Evolutionary conservation across 179 eudicot genomes (phyloP).

Genomic region (Silene coronaria): DNA sequence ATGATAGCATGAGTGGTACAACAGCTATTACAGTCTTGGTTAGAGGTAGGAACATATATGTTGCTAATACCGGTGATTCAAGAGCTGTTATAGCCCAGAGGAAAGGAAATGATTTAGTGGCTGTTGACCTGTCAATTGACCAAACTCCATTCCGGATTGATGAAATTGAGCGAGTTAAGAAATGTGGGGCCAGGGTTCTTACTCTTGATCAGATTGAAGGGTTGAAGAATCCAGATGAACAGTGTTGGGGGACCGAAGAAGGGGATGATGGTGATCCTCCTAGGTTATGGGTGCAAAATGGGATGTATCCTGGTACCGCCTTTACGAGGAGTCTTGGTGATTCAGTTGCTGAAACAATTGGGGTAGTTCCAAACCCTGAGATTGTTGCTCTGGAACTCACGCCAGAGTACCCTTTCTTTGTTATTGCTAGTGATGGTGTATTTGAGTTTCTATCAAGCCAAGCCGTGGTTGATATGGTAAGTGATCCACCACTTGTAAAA

Average conservation of each 20-base stretch:
- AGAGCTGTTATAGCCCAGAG: conserved; percentile 91
- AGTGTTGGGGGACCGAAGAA: conserved; percentile 98
- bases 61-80: conserved; percentile 91
- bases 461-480: conserved; percentile 94
- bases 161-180: conserved; percentile 86
- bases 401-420: conserved; percentile 82
- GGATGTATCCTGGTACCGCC: conserved; percentile 99
- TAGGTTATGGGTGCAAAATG: conserved; percentile 90
- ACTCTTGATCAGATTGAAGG: conserved; percentile 99
- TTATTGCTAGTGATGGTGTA: conserved; percentile 95
- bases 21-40: conserved; percentile 91
- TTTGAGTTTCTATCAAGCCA: conserved; percentile 97
- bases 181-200: conserved; percentile 90
- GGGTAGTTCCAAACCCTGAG: conserved; percentile 89
- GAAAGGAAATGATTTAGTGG: conserved; percentile 66
- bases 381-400: conserved; percentile 82
- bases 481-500: conserved; percentile 21
- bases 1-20: conserved; percentile 99
- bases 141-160: conserved; percentile 90
- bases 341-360: conserved; percentile 90
- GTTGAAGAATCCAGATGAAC: conserved; percentile 78
- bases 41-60: conserved; percentile 69
- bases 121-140: conserved; percentile 81
- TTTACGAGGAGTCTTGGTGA: conserved; percentile 95
- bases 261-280: conserved; percentile 99